phyloP scores from a whole-genome alignment of 2,329 filamentous ascomycete species.

The Pseudogymnoascus sp. region DNA sequence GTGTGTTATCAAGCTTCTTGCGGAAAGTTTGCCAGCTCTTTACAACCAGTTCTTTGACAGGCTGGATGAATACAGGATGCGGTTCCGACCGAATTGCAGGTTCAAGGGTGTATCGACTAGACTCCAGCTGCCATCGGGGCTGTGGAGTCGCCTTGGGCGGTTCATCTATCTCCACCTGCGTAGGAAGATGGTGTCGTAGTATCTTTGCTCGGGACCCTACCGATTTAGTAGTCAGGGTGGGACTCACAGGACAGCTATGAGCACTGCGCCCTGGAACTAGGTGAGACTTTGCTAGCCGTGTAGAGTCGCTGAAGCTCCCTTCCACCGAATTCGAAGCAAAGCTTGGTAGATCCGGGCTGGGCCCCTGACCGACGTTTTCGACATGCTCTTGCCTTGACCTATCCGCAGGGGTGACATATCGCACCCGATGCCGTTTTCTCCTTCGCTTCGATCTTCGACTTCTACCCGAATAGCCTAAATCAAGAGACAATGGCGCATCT shows the following conservation, averaged over 20 bases:
- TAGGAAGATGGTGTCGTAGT: slow-evolving; percentile 10
- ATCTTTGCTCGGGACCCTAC: neutral
- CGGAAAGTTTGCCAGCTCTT: slow-evolving; percentile 22
- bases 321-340: neutral
- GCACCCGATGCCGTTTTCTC: neutral
- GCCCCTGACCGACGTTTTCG: neutral
- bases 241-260: neutral
- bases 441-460: neutral
- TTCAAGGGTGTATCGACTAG: slow-evolving; percentile 15
- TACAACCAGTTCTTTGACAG: slow-evolving; percentile 24
- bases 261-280: neutral
- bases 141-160: slow-evolving; percentile 12
- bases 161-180: slow-evolving; percentile 8
- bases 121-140: neutral
- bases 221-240: neutral
- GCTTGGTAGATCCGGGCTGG: neutral
- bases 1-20: slow-evolving; percentile 21
- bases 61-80: slow-evolving; percentile 25
- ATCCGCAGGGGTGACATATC: slow-evolving; percentile 1
- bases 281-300: neutral
- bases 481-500: neutral
- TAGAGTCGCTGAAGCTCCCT: neutral
- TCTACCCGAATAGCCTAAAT: neutral
- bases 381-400: neutral
- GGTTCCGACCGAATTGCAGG: slow-evolving; percentile 22